These are phyloP conservation scores for Pyricularia grisea DNA, from an alignment of 2,329 filamentous ascomycete species.

Conservation along the genomic window DNA sequence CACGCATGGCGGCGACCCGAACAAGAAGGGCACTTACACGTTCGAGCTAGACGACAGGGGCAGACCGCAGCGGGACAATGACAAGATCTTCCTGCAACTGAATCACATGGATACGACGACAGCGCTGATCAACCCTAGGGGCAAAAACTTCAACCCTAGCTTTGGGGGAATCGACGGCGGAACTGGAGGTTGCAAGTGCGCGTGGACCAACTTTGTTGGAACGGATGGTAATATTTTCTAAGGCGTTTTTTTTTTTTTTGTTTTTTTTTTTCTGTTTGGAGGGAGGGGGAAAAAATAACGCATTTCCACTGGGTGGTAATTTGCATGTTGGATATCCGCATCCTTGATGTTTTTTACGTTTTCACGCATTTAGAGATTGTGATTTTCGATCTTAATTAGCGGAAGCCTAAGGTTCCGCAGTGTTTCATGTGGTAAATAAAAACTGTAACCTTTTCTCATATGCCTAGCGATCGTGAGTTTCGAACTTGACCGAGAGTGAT, in stretches of 20 bases:
- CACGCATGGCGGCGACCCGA: conserved; percentile 48
- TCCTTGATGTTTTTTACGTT: background rate
- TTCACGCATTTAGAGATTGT: background rate
- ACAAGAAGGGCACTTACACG: conserved; percentile 43
- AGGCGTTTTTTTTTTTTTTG: background rate
- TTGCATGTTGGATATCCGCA: background rate
- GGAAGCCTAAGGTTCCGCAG: no score
- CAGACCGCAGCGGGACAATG: conserved; percentile 4
- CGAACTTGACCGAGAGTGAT: background rate
- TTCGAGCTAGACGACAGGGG: conserved; percentile 34
- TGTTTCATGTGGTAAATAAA: no score
- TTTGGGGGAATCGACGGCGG: conserved; percentile 56
- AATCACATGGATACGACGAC: conserved; percentile 37
- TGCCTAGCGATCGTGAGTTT: background rate
- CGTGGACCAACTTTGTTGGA: conserved; percentile 45
- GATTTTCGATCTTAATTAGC: no score
- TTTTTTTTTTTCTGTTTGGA: background rate
- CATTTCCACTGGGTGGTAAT: background rate
- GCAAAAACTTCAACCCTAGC: conserved; percentile 28
- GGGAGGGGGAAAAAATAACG: background rate
- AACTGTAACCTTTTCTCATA: no score
- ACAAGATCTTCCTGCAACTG: conserved; percentile 32
- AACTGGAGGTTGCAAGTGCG: conserved; percentile 51
- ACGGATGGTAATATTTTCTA: conserved; percentile 9
- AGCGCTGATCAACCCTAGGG: conserved; percentile 41